Evolutionary conservation across 192 early-diverging fungal species (phyloP), one percentile per base, ranked within the genome.

Genomic region (Coemansia javaensis): DNA sequence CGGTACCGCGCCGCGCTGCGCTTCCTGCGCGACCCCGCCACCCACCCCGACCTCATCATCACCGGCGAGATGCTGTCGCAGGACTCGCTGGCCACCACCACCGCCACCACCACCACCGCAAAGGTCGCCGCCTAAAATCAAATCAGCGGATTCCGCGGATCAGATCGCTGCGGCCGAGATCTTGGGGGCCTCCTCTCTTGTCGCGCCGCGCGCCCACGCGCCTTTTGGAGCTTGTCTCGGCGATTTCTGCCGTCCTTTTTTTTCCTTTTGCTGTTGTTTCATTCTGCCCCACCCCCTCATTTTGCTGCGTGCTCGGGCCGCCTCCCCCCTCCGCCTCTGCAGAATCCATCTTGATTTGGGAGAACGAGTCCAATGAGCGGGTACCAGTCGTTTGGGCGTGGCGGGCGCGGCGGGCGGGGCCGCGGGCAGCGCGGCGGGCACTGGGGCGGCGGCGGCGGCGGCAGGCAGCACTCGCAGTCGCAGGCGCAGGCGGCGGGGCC

Each of bases 41-140:
- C 62, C 5, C 69, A 65, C 13, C 69, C 69, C 1, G 69, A 73
- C 36, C 53, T 65, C 28, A 73, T 73, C 21, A 60, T 73, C 44
- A 52, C 46, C 32, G 58, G 53, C 50, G 62, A 73, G 34, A 40
- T 53, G 9, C 9, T 30, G 9, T 5, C 28, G 25, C 25, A 27
- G 28, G 7, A 9, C 28, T 30, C 1, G 12, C 24, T 12, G 35
- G 23, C 30, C 17, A n/a, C n/a, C n/a, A n/a, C n/a, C n/a, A n/a
- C n/a, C n/a, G n/a, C n/a, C n/a, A n/a, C n/a, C n/a, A n/a, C n/a
- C n/a, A n/a, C n/a, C n/a, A n/a, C n/a, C n/a, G n/a, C n/a, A n/a
- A n/a, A n/a, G n/a, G n/a, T n/a, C n/a, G n/a, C n/a, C n/a, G n/a
- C n/a, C n/a, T n/a, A n/a, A n/a, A 27, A 53, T 38, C n/a, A 39